These are phyloP conservation scores for Hymenotorrendiella dingleyae DNA, from an alignment of 2,329 filamentous ascomycete genomes.

Conservation along the genomic window DNA sequence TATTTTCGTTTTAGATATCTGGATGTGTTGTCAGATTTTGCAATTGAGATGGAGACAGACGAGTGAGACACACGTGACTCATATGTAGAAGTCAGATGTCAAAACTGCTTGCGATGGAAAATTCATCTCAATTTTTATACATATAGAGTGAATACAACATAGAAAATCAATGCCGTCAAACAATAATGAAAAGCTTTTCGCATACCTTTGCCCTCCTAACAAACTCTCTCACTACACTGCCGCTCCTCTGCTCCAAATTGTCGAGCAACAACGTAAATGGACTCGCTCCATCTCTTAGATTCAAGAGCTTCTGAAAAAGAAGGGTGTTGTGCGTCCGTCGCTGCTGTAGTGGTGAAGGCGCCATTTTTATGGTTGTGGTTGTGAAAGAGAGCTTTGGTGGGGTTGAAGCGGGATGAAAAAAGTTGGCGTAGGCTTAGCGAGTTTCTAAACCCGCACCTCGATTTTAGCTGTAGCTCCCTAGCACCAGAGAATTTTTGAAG, in stretches of 20 bases:
- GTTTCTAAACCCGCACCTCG: neutral
- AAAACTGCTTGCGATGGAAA: too few species aligned
- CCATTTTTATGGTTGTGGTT: conserved; percentile 39
- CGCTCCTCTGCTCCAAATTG: conserved; percentile 73
- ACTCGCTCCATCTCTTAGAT: conserved; percentile 70
- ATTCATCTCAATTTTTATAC: too few species aligned
- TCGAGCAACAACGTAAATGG: conserved; percentile 85
- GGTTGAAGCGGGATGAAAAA: neutral
- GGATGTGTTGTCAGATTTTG: neutral
- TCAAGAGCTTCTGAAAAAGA: conserved; percentile 75
- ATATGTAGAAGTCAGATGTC: too few species aligned
- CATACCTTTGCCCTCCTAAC: conserved; percentile 63
- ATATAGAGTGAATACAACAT: too few species aligned
- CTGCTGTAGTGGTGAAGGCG: conserved; percentile 54
- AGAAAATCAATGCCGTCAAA: too few species aligned
- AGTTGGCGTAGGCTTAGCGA: neutral
- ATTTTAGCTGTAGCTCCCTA: neutral
- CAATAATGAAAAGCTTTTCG: neutral
- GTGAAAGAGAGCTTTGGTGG: neutral
- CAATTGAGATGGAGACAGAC: neutral
- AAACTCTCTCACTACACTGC: conserved; percentile 66
- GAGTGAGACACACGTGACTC: neutral
- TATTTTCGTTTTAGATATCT: conserved; percentile 62
- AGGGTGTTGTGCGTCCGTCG: conserved; percentile 79
- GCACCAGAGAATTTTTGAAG: too few species aligned